These are phyloP conservation scores for Ramicandelaber brevisporus DNA, from an alignment of 192 early-diverging fungal genomes.

Conservation along the genomic window DNA sequence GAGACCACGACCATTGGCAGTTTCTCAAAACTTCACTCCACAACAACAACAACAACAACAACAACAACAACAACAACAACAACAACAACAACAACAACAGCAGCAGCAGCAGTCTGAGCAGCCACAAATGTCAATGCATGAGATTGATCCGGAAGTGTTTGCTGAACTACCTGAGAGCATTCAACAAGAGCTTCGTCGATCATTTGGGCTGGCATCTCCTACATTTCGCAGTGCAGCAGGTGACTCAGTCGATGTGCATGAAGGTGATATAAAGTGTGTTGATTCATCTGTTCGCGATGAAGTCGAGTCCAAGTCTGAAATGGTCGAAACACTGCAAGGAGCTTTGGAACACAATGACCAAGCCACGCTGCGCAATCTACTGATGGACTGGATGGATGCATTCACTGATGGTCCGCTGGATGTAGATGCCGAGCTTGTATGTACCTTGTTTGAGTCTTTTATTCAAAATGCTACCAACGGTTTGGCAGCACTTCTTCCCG, in stretches of 20 bases:
- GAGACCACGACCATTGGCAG: not conserved
- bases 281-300: not conserved
- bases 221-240: not conserved
- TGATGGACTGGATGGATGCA: slow-evolving; percentile 7
- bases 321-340: slow-evolving; percentile 1
- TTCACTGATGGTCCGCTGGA: slow-evolving; percentile 4
- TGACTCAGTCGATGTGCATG: not conserved
- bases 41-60: not conserved
- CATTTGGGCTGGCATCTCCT: slow-evolving; percentile 7
- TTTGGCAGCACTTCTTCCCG: no score
- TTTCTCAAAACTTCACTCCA: not conserved
- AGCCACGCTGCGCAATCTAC: slow-evolving; percentile 4
- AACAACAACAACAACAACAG: not conserved
- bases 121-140: slow-evolving; percentile 3
- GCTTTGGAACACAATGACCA: slow-evolving; percentile 5
- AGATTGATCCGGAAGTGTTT: slow-evolving; percentile 12
- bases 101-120: slow-evolving; percentile 8
- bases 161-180: slow-evolving; percentile 7
- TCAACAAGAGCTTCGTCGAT: slow-evolving; percentile 10
- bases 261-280: not conserved
- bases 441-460: no score
- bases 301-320: not conserved
- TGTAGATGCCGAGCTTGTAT: no score
- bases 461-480: no score
- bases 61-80: not conserved